Conservation (phyloP, 257 asterid genomes). For the Solanum pennellii region DNA sequence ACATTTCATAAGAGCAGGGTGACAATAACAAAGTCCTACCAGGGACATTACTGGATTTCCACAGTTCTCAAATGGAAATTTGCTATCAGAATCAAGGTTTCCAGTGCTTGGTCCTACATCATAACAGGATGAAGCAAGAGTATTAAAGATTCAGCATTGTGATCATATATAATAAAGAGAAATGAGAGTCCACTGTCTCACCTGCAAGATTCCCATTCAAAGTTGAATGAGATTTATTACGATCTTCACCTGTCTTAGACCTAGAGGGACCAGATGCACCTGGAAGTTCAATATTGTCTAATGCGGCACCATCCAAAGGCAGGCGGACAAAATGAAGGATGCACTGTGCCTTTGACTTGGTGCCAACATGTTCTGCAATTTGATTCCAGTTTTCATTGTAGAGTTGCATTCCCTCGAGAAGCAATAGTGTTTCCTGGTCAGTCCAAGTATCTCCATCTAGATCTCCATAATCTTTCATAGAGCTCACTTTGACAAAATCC, state of each 20-base stretch:
- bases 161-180: not conserved
- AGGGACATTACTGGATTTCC: slow-evolving; percentile 85
- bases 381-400: slow-evolving; percentile 78
- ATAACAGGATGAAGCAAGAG: not conserved
- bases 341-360: slow-evolving; percentile 93
- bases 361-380: slow-evolving; percentile 85
- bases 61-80: slow-evolving; percentile 57
- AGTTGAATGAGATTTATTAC: slow-evolving; percentile 28
- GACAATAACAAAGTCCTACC: slow-evolving; percentile 25
- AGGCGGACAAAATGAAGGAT: slow-evolving; percentile 81
- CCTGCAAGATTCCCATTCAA: slow-evolving; percentile 48
- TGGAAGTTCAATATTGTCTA: slow-evolving; percentile 28
- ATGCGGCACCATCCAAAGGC: slow-evolving; percentile 17
- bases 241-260: slow-evolving; percentile 21
- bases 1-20: not conserved
- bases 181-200: not conserved
- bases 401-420: slow-evolving; percentile 84
- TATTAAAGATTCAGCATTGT: not conserved
- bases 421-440: slow-evolving; percentile 79
- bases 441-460: slow-evolving; percentile 83
- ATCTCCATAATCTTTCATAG: slow-evolving; percentile 52
- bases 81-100: slow-evolving; percentile 38
- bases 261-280: slow-evolving; percentile 39
- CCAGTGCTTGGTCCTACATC: slow-evolving; percentile 40
- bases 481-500: slow-evolving; percentile 67